Percentiles rank a stretch among this genome's conserved stretches.
Conservation (phyloP, 1,139 yeast species). For the Pichia sp. region DNA sequence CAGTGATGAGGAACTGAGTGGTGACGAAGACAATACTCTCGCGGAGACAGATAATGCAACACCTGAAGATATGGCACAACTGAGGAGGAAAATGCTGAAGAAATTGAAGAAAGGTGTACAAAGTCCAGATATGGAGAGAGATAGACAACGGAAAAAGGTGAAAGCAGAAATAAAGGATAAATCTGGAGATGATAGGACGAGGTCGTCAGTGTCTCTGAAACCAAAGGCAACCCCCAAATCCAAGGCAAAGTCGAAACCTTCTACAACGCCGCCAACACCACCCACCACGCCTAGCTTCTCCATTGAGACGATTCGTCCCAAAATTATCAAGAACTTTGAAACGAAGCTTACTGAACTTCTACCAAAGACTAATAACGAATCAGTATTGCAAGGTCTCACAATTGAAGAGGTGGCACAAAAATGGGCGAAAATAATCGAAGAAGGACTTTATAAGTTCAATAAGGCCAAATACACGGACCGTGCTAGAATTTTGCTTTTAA, state of each 20-base stretch:
- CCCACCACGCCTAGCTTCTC: not conserved
- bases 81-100: too few species aligned
- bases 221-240: too few species aligned
- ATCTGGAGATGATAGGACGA: too few species aligned
- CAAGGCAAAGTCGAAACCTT: too few species aligned
- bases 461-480: constrained; percentile 43
- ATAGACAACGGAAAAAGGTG: too few species aligned
- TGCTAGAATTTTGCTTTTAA: constrained; percentile 46
- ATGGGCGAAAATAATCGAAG: constrained; percentile 39
- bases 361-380: constrained; percentile 5
- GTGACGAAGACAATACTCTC: not conserved
- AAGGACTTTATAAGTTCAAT: constrained; percentile 30
- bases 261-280: not conserved
- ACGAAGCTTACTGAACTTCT: constrained; percentile 3
- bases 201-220: too few species aligned
- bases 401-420: constrained; percentile 28
- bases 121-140: too few species aligned
- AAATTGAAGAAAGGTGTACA: too few species aligned
- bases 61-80: too few species aligned
- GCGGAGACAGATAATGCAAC: too few species aligned
- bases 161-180: too few species aligned
- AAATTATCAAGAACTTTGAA: constrained; percentile 5
- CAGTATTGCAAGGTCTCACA: constrained; percentile 21
- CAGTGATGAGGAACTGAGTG: constrained; percentile 3
- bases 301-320: constrained; percentile 1